phyloP scores from a whole-genome alignment of 176 grass and related monocot species.

The Avena sativa region DNA sequence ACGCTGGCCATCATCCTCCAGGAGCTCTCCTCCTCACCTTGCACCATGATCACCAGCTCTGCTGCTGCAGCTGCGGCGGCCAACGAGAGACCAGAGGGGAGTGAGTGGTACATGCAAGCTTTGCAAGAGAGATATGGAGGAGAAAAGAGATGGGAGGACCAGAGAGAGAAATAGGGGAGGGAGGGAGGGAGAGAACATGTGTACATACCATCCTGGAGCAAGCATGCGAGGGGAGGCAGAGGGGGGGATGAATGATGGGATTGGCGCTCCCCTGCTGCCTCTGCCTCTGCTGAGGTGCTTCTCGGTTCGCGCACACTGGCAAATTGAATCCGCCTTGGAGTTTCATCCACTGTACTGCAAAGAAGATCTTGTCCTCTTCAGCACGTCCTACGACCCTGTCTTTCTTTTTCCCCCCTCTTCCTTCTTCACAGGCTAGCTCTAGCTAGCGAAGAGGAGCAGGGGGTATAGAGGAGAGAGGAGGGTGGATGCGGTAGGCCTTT shows the following conservation, averaged over 20 bases:
- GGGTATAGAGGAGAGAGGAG: conserved; percentile 14
- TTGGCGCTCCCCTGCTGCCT: neutral
- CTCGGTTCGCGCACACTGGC: conserved; percentile 49
- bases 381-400: conserved; percentile 54
- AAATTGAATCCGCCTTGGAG: conserved; percentile 61
- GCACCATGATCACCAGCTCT: conserved; percentile 58
- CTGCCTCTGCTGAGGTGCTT: conserved; percentile 23
- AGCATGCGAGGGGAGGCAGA: conserved; percentile 42
- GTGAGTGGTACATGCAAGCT: neutral
- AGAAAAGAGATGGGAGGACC: too few species aligned
- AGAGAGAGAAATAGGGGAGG: neutral
- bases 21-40: conserved; percentile 71
- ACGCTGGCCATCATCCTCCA: conserved; percentile 74
- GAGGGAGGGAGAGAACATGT: neutral
- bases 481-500: conserved; percentile 50
- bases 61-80: conserved; percentile 27
- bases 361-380: conserved; percentile 87
- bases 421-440: conserved; percentile 29
- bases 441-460: neutral
- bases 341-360: conserved; percentile 78
- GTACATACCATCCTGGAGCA: conserved; percentile 56
- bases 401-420: conserved; percentile 15
- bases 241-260: conserved; percentile 15
- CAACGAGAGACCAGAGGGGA: conserved; percentile 16
- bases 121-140: neutral